These are phyloP conservation scores for Eutrema heterophyllum DNA, from an alignment of 345 rosid species.

Conservation along the genomic window DNA sequence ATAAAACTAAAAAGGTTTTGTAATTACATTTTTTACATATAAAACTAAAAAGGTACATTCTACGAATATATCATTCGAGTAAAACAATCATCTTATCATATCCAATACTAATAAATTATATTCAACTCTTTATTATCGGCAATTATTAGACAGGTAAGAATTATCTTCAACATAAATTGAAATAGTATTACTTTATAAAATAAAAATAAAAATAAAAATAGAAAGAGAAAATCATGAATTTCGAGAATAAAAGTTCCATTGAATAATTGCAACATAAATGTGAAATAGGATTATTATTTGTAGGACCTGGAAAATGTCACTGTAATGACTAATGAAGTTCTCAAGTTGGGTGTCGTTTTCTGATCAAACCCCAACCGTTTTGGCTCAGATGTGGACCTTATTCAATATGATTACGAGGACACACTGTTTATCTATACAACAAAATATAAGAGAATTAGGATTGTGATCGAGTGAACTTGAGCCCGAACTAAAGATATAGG, in stretches of 20 bases:
- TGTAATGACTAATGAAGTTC: conserved; percentile 7
- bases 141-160: no score
- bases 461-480: no score
- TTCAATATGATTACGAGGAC: neutral
- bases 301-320: conserved; percentile 1
- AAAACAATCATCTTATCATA: neutral
- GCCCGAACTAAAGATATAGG: no score
- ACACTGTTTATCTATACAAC: neutral
- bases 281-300: neutral
- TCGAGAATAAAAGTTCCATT: neutral
- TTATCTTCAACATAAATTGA: neutral
- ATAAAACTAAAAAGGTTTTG: neutral
- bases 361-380: conserved; percentile 21
- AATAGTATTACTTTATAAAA: neutral
- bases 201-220: no score
- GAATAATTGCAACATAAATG: neutral
- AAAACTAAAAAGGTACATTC: neutral
- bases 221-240: neutral
- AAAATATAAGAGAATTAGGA: neutral
- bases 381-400: conserved; percentile 3
- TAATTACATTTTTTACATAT: neutral
- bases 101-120: no score
- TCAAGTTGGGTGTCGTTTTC: conserved; percentile 13
- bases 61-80: neutral
- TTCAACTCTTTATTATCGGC: no score